Conservation (phyloP, 441 rosid species). For the Viola pubescens region DNA sequence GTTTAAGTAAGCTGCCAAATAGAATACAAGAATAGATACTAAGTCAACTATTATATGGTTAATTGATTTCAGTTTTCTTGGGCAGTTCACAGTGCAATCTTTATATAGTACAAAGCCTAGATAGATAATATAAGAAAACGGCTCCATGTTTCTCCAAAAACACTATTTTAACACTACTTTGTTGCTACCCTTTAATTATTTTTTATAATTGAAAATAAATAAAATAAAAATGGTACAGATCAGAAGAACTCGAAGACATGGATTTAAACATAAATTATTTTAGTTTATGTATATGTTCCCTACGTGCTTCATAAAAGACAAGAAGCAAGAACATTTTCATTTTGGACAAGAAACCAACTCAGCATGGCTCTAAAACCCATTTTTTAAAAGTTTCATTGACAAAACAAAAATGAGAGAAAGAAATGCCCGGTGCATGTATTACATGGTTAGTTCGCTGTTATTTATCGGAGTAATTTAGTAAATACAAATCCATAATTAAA, state of each 20-base stretch:
- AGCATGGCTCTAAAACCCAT: not conserved
- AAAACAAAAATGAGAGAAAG: no score
- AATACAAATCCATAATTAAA: no score
- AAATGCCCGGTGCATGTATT: no score
- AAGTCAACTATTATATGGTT: slow-evolving; percentile 26
- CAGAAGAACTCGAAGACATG: not conserved
- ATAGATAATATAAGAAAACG: slow-evolving; percentile 18
- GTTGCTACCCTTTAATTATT: not conserved
- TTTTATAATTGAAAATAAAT: not conserved
- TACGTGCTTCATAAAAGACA: slow-evolving; percentile 7
- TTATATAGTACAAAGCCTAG: slow-evolving; percentile 25
- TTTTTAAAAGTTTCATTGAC: no score
- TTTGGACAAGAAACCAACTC: not conserved
- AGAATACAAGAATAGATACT: not conserved
- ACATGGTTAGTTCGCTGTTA: no score
- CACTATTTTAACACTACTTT: not conserved
- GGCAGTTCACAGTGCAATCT: slow-evolving; percentile 54
- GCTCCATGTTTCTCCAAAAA: slow-evolving; percentile 3
- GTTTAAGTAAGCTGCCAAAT: not conserved
- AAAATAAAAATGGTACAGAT: not conserved
- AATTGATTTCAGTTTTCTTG: slow-evolving; percentile 49
- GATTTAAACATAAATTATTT: not conserved
- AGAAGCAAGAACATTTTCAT: not conserved
- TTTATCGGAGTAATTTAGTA: no score
- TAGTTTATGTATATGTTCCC: not conserved